Conservation (phyloP, 139 green algal genomes). For the Chlamydomonas sp. region DNA sequence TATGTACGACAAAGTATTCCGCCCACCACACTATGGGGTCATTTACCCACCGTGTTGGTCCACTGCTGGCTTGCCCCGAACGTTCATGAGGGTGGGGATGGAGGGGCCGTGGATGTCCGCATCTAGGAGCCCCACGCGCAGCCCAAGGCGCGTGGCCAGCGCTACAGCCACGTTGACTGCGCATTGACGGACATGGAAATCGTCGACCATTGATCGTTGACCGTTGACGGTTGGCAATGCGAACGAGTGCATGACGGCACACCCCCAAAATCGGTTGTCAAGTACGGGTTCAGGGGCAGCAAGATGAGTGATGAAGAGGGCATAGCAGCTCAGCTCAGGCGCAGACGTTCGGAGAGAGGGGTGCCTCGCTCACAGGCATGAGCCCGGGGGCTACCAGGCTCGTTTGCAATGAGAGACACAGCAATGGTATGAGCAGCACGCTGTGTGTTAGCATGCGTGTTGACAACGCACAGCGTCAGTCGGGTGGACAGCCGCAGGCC, state of each 20-base stretch:
- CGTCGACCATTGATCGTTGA: not conserved
- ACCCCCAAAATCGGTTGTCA: not conserved
- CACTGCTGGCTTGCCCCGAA: slow-evolving; percentile 61
- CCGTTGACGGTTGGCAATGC: not conserved
- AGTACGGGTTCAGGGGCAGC: not conserved
- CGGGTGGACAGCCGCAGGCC: too few species aligned
- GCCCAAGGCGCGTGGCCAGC: slow-evolving; percentile 64
- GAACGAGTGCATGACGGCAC: not conserved
- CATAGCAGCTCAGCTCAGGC: not conserved
- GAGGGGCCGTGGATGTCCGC: slow-evolving; percentile 94
- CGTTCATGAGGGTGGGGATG: slow-evolving; percentile 85
- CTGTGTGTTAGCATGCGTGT: too few species aligned
- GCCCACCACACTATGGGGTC: not conserved
- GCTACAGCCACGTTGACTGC: slow-evolving; percentile 92
- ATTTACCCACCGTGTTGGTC: not conserved
- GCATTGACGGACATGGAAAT: not conserved
- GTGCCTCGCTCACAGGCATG: too few species aligned
- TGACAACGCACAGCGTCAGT: too few species aligned
- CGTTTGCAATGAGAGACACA: too few species aligned
- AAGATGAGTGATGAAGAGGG: not conserved
- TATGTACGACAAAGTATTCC: too few species aligned
- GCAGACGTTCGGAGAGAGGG: not conserved
- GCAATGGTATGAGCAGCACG: too few species aligned
- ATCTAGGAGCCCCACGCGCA: slow-evolving; percentile 91
- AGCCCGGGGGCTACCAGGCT: too few species aligned